phyloP scores from a whole-genome alignment of 2,329 filamentous ascomycete species.

The Pezizomycotina sp. region DNA sequence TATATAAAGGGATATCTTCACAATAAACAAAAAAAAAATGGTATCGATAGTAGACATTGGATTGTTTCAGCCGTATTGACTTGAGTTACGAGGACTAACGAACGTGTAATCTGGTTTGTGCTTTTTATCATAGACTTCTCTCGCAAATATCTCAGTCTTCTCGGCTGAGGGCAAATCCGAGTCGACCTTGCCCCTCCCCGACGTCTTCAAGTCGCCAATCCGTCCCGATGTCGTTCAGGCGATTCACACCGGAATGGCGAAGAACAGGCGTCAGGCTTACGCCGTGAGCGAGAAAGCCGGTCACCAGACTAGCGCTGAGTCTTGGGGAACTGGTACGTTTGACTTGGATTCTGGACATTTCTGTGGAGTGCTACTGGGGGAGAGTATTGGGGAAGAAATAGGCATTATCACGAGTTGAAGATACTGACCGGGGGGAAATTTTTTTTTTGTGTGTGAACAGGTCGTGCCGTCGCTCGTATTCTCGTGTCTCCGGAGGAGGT shows the following conservation, averaged over 20 bases:
- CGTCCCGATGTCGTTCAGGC: constrained; percentile 95
- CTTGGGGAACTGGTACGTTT: constrained; percentile 92
- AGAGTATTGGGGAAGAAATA: neutral
- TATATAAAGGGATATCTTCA: too few relatives aligned
- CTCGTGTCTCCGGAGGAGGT: constrained; percentile 99
- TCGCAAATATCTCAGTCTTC: constrained; percentile 95
- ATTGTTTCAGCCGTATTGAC: too few relatives aligned
- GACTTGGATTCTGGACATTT: constrained; percentile 22
- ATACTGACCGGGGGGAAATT: constrained; percentile 3
- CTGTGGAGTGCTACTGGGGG: constrained; percentile 1
- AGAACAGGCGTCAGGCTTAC: constrained; percentile 99
- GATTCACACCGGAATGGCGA: constrained; percentile 96
- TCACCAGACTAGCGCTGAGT: constrained; percentile 99
- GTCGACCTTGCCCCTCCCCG: constrained; percentile 78
- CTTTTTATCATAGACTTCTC: constrained; percentile 71
- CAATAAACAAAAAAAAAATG: too few relatives aligned
- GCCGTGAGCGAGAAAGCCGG: constrained; percentile 99
- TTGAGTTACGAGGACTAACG: too few relatives aligned
- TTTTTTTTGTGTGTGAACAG: constrained; percentile 33
- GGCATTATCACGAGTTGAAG: constrained; percentile 8
- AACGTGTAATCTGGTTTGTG: too few relatives aligned
- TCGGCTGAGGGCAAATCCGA: constrained; percentile 86
- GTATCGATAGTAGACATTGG: too few relatives aligned
- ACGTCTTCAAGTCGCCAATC: constrained; percentile 95
- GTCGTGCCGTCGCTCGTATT: constrained; percentile 99